Conservation (phyloP, 2,329 filamentous ascomycete species). For the Bipolaris bicolor region DNA sequence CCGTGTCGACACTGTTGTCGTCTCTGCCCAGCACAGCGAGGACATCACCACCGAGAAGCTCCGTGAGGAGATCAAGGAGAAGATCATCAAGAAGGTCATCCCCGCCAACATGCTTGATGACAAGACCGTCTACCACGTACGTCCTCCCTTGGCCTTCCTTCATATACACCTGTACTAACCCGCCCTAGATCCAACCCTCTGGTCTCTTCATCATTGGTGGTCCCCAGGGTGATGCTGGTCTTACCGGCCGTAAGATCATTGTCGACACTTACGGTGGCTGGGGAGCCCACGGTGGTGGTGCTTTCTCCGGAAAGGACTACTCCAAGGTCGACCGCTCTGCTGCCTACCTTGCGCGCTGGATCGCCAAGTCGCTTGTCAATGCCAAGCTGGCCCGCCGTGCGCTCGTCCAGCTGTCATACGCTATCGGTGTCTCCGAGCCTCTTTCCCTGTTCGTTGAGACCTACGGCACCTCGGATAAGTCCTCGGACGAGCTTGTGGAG, state of each 20-base stretch:
- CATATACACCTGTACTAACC: constrained; percentile 19
- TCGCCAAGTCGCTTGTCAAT: constrained; percentile 95
- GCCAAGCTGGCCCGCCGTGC: constrained; percentile 89
- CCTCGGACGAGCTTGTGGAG: constrained; percentile 89
- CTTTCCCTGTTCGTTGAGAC: constrained; percentile 97
- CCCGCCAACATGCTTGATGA: constrained; percentile 91
- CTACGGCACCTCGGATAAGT: constrained; percentile 91
- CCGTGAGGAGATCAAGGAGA: constrained; percentile 92
- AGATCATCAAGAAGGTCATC: constrained; percentile 96
- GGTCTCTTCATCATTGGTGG: constrained; percentile 99
- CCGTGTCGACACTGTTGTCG: constrained; percentile 94
- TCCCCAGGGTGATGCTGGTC: constrained; percentile 97
- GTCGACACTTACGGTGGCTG: constrained; percentile 99
- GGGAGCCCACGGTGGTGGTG: constrained; percentile 99
- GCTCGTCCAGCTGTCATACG: constrained; percentile 98
- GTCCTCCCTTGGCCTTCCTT: constrained; percentile 40
- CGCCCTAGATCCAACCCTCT: constrained; percentile 82
- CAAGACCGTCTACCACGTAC: constrained; percentile 91
- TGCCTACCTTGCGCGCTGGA: constrained; percentile 96
- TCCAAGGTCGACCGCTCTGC: constrained; percentile 99
- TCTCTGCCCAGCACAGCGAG: constrained; percentile 91
- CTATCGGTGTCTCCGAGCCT: constrained; percentile 97
- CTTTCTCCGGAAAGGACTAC: constrained; percentile 99
- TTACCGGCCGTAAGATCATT: constrained; percentile 99
- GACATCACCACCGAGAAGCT: constrained; percentile 89